Base-by-base conservation (phyloP, 208 protist species). In the Naegleria lovaniensis region DNA sequence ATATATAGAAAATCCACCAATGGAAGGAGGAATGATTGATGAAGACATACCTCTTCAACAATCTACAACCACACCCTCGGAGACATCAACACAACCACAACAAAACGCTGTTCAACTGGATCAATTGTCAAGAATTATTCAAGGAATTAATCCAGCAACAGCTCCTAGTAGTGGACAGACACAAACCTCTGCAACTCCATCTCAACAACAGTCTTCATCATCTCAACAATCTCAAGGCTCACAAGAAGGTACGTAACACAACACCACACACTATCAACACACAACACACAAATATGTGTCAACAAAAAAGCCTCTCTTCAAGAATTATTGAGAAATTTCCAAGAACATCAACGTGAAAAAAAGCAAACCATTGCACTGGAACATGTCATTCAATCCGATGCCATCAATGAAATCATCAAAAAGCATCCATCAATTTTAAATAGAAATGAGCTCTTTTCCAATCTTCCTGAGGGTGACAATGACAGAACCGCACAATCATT, bases 91-190 rank as follows among this genome's bases (percentile, higher is more conserved):
- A 59, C 16, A 0, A 38, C 36, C 41, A 2, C 13, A 41, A 36
- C 83, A 51, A 33, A 29, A 9, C 33, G 40, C 83, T 40, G 41
- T 88, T 38, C 41, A 88, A 88, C 22, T 88, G 5, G 85, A 88
- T 88, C 85, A 88, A 88, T 58, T 88, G 25, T 19, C 33, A 59
- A 25, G n/a, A 88, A 88, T 88, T 38, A 58, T 88, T 29, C 85
- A 88, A 88, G 43, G 43, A n/a, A 58, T 88, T 51, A 39, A 39
- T 39, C 22, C 43, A 36, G n/a, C n/a, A 48, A 40, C 75, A n/a
- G 22, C 22, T 40, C 9, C 43, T 1, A 19, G 2, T 33, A 76
- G 59, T 11, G 29, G 83, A 19, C 83, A 85, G 36, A 16, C 43
- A 48, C 43, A 48, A 48, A 7, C 43, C 43, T 48, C 43, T 48